Conservation (phyloP, 2,329 filamentous ascomycete genomes). For the Tolypocladium ophioglossoides region DNA sequence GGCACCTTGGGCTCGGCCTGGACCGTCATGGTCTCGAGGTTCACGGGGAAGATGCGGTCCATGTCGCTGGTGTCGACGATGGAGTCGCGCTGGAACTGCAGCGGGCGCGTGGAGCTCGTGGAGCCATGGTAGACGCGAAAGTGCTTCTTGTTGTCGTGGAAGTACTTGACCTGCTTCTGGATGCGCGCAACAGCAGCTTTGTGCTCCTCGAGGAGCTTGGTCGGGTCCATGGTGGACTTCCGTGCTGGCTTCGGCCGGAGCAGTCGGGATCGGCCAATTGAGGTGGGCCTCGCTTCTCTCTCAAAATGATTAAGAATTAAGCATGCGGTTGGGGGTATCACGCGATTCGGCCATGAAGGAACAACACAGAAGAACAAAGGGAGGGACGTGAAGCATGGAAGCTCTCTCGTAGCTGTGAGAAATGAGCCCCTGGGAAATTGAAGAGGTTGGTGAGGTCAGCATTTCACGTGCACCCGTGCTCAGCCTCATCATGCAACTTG, state of each 20-base stretch:
- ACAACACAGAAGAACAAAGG: not conserved
- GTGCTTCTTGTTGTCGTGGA: slow-evolving; percentile 22
- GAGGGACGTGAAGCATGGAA: not conserved
- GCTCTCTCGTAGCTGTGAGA: not conserved
- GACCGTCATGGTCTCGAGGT: slow-evolving; percentile 34
- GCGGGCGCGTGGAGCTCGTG: slow-evolving; percentile 47
- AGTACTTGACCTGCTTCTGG: slow-evolving; percentile 16
- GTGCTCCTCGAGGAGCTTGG: slow-evolving; percentile 16
- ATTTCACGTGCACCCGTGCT: not conserved
- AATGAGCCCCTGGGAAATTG: not conserved
- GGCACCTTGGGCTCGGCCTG: slow-evolving; percentile 49
- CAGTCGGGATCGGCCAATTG: not conserved
- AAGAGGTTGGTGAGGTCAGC: not conserved
- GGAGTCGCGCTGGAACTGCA: slow-evolving; percentile 21
- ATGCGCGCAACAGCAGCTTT: slow-evolving; percentile 13
- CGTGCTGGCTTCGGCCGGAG: not conserved
- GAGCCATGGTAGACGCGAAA: slow-evolving; percentile 53
- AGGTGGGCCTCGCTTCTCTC: not conserved
- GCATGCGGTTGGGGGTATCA: not conserved
- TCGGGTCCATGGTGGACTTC: not conserved
- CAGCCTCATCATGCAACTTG: too few species aligned
- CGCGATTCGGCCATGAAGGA: not conserved
- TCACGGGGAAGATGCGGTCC: slow-evolving; percentile 40
- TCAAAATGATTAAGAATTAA: not conserved
- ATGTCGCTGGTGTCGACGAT: slow-evolving; percentile 45